These are phyloP conservation scores for Fraxinus platypoda DNA, from an alignment of 305 asterid genomes.

Conservation along the genomic window DNA sequence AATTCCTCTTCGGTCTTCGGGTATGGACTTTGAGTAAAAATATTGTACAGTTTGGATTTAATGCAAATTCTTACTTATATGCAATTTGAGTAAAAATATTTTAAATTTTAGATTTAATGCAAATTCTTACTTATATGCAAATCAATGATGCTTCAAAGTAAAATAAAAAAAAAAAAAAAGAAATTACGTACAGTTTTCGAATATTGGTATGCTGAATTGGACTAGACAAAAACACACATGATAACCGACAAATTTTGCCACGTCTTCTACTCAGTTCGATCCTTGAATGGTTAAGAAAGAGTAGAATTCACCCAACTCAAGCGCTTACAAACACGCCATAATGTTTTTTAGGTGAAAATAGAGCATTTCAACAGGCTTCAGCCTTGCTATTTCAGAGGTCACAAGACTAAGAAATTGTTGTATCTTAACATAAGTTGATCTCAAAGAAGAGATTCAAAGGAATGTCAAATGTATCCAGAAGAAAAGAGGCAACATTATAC, in stretches of 20 bases:
- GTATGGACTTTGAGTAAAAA: too few species aligned
- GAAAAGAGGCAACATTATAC: conserved; percentile 40
- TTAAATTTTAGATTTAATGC: too few species aligned
- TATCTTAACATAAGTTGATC: background rate
- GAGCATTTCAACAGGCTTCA: background rate
- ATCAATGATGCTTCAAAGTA: background rate
- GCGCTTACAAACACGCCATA: background rate
- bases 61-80: too few species aligned
- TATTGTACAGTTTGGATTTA: too few species aligned
- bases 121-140: too few species aligned
- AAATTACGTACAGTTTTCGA: background rate
- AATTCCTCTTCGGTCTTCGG: too few species aligned
- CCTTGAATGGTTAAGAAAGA: background rate
- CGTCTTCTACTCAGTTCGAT: background rate
- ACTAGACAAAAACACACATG: background rate
- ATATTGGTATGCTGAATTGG: background rate
- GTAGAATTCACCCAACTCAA: background rate
- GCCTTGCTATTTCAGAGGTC: background rate
- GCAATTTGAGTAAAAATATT: too few species aligned
- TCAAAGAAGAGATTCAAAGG: background rate
- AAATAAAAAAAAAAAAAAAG: too few species aligned
- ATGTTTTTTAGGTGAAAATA: too few species aligned
- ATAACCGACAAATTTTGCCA: background rate
- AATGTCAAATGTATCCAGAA: conserved; percentile 25
- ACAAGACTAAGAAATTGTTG: background rate